phyloP scores from a whole-genome alignment of 129 eudicot species.

The Kitagawia praeruptora region DNA sequence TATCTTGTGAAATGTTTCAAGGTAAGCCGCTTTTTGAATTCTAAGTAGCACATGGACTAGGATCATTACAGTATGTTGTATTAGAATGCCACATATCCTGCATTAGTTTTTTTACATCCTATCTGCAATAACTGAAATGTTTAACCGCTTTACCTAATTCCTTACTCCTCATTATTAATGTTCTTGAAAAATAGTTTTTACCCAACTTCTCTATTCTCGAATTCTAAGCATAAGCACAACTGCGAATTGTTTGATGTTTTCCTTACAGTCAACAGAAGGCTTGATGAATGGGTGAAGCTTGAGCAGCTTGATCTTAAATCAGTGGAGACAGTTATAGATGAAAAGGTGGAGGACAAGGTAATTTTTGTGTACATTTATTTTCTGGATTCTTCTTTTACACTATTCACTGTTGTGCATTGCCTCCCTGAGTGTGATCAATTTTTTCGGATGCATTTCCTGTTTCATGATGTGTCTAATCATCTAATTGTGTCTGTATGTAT shows the following conservation, averaged over 20 bases:
- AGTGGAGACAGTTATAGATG: constrained; percentile 86
- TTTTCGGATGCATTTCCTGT: not conserved
- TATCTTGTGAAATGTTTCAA: not conserved
- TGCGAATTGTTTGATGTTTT: not conserved
- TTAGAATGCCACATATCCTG: not conserved
- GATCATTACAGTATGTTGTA: not conserved
- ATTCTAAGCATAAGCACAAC: no score
- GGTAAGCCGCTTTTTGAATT: not conserved
- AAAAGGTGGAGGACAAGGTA: constrained; percentile 99
- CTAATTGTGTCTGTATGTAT: not conserved
- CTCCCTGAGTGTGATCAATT: not conserved
- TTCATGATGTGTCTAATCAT: not conserved
- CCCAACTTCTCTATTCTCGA: no score
- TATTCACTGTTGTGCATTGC: not conserved
- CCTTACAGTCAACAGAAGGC: constrained; percentile 81
- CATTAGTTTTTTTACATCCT: not conserved
- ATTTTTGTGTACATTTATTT: not conserved
- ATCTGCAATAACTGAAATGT: no score
- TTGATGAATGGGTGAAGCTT: constrained; percentile 97
- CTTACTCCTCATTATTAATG: no score
- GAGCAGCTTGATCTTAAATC: constrained; percentile 96
- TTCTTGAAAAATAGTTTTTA: no score
- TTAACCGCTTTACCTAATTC: no score
- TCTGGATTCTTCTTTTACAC: constrained; percentile 1
- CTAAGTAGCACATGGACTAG: not conserved